phyloP scores from a whole-genome alignment of 768 basidiomycete species.

The Lactarius akahatsu region DNA sequence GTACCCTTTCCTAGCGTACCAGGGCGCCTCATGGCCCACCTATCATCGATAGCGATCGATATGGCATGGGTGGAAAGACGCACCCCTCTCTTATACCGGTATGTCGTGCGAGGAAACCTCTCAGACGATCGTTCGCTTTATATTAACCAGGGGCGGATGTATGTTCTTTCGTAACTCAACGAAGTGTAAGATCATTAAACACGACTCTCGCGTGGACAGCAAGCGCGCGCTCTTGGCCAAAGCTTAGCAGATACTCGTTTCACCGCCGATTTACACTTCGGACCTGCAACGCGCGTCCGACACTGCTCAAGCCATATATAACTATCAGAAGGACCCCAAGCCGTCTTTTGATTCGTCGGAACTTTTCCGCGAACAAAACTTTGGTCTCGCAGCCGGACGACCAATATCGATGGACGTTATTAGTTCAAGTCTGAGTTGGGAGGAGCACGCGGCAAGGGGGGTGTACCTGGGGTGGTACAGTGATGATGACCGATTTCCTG shows the following conservation, averaged over 20 bases:
- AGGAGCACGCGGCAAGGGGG: slow-evolving; percentile 52
- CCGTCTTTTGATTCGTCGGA: slow-evolving; percentile 48
- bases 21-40: neutral
- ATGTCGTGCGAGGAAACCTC: slow-evolving; percentile 3
- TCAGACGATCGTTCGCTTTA: neutral
- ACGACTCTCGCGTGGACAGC: slow-evolving; percentile 25
- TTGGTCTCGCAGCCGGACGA: slow-evolving; percentile 68
- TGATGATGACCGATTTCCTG: slow-evolving; percentile 57
- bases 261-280: slow-evolving; percentile 61
- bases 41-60: slow-evolving; percentile 37
- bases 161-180: neutral
- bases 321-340: slow-evolving; percentile 47
- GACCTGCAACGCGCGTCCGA: slow-evolving; percentile 60
- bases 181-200: neutral
- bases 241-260: slow-evolving; percentile 50
- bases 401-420: slow-evolving; percentile 40
- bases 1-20: slow-evolving; percentile 26
- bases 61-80: slow-evolving; percentile 78
- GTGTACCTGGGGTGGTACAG: slow-evolving; percentile 50
- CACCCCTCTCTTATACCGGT: slow-evolving; percentile 75
- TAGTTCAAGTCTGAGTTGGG: slow-evolving; percentile 28
- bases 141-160: slow-evolving; percentile 36
- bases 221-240: slow-evolving; percentile 48
- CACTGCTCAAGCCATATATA: slow-evolving; percentile 58
- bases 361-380: slow-evolving; percentile 65